Conservation (phyloP, 148 eudicot species). For the Chenopodium quinoa region DNA sequence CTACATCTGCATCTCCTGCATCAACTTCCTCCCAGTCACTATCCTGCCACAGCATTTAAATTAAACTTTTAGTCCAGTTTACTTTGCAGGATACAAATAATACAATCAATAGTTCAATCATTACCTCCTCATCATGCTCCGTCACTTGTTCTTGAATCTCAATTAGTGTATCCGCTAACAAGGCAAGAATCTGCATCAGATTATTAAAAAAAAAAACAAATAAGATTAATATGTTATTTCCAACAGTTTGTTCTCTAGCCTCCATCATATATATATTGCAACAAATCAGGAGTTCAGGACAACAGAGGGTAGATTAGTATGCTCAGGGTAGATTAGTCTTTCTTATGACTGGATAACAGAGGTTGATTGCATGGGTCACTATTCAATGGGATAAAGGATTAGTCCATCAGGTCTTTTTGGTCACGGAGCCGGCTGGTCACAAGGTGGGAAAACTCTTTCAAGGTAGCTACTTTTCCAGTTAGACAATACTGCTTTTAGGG, state of each 20-base stretch:
- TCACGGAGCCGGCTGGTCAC: too few species aligned
- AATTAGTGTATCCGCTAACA: slow-evolving; percentile 73
- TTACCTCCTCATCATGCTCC: slow-evolving; percentile 68
- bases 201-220: not conserved
- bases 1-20: slow-evolving; percentile 49
- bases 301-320: not conserved
- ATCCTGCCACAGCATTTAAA: slow-evolving; percentile 49
- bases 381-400: not conserved
- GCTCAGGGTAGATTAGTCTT: not conserved
- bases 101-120: not conserved
- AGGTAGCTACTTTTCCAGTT: too few species aligned
- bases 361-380: not conserved
- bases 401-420: too few species aligned
- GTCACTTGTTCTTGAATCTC: slow-evolving; percentile 88
- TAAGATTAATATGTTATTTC: not conserved
- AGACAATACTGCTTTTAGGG: too few species aligned
- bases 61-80: not conserved
- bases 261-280: not conserved
- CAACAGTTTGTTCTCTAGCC: not conserved
- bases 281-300: not conserved
- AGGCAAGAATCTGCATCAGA: slow-evolving; percentile 59
- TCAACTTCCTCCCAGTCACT: slow-evolving; percentile 94
- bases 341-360: not conserved
- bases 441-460: too few species aligned
- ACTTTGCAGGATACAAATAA: not conserved